Conservation (phyloP, 78 protist species). For the Parvularia atlantis region DNA sequence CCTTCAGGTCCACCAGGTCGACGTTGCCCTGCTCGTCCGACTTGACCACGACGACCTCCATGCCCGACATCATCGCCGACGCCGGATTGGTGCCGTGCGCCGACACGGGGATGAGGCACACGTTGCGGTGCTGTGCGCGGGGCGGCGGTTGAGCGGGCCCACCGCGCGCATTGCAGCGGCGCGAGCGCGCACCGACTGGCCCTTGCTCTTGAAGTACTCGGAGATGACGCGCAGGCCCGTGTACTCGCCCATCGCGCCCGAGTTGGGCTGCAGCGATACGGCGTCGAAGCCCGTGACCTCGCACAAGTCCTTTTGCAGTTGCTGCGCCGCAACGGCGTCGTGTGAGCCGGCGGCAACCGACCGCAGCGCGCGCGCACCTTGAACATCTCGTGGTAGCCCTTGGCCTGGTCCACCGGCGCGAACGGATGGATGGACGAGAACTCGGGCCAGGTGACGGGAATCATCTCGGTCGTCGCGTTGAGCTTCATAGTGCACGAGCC, state of each 20-base stretch:
- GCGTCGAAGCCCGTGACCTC: conserved; percentile 83
- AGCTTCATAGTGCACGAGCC: conserved; percentile 96
- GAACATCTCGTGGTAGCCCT: conserved; percentile 49
- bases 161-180: too few species aligned
- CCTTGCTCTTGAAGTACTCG: conserved; percentile 58
- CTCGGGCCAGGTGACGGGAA: conserved; percentile 89
- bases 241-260: conserved; percentile 94
- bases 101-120: conserved; percentile 90
- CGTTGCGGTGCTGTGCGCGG: conserved; percentile 73
- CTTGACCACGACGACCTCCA: conserved; percentile 45
- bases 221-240: conserved; percentile 87
- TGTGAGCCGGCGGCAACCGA: too few species aligned
- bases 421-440: conserved; percentile 88
- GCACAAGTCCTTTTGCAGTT: conserved; percentile 14
- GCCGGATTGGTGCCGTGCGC: conserved; percentile 99
- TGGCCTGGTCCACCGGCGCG: conserved; percentile 79
- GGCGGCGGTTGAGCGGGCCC: too few species aligned
- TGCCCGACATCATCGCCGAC: conserved; percentile 77
- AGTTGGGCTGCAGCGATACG: conserved; percentile 87
- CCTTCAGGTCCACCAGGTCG: conserved; percentile 65
- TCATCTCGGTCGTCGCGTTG: conserved; percentile 89
- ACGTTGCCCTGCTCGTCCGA: conserved; percentile 73
- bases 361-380: conserved; percentile 11
- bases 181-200: not conserved
- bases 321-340: conserved; percentile 29